phyloP scores from a whole-genome alignment of 345 rosid genomes.

The Balakata baccata region DNA sequence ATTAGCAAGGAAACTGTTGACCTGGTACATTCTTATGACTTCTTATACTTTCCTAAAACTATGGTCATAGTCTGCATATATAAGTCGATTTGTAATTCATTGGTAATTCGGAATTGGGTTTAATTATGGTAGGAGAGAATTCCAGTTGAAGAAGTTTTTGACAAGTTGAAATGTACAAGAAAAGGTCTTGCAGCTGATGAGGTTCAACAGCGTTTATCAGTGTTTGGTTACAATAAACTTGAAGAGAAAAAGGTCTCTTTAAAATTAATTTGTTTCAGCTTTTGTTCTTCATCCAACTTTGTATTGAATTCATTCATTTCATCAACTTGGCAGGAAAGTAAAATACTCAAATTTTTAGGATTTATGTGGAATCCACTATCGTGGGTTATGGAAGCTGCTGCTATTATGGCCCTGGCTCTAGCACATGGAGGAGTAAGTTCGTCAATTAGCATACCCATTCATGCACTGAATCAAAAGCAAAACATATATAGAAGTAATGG shows the following conservation, averaged over 20 bases:
- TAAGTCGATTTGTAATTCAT: too few species aligned
- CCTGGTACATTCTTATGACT: constrained; percentile 36
- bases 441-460: not conserved
- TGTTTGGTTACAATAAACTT: constrained; percentile 59
- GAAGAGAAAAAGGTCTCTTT: constrained; percentile 53
- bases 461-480: not conserved
- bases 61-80: too few species aligned
- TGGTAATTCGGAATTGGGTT: constrained; percentile 1
- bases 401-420: constrained; percentile 51
- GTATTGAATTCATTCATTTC: not conserved
- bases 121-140: constrained; percentile 42
- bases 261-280: not conserved
- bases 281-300: not conserved
- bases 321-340: constrained; percentile 40
- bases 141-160: constrained; percentile 51
- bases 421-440: constrained; percentile 50
- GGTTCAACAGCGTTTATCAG: constrained; percentile 38
- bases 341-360: constrained; percentile 53
- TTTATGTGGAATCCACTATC: constrained; percentile 70
- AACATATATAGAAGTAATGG: not conserved
- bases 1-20: constrained; percentile 74
- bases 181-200: constrained; percentile 45
- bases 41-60: too few species aligned
- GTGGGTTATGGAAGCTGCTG: constrained; percentile 65
- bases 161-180: constrained; percentile 49